Evolutionary conservation across 495 filamentous ascomycete species (phyloP).

Genomic region (Penicillium turbatum): DNA sequence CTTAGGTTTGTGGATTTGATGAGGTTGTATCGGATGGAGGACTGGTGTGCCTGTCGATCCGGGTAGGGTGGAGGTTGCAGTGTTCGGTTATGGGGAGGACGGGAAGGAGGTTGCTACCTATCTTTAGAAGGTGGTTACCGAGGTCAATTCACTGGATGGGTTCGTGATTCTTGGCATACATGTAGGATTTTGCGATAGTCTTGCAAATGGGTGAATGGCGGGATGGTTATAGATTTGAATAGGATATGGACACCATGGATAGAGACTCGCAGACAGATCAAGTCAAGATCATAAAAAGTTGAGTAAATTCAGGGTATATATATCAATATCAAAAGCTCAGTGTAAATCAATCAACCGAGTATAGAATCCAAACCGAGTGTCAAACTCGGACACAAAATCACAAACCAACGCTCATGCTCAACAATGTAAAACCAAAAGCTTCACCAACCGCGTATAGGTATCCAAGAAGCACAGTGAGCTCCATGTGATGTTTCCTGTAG

Average conservation of each 20-base stretch:
- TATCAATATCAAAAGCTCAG: constrained; percentile 1
- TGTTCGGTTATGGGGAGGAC: neutral
- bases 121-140: neutral
- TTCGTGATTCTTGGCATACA: neutral
- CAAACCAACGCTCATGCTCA: constrained; percentile 24
- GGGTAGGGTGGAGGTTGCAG: no score
- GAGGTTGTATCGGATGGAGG: neutral
- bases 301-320: constrained; percentile 21
- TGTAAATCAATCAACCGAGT: neutral
- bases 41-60: constrained; percentile 15
- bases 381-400: neutral
- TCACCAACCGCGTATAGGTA: constrained; percentile 7
- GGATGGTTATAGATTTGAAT: neutral
- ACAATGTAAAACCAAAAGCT: neutral
- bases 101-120: neutral
- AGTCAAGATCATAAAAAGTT: constrained; percentile 12
- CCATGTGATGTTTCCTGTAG: neutral
- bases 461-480: neutral
- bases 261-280: no score
- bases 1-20: no score
- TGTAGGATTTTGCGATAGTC: neutral
- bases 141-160: neutral
- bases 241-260: neutral
- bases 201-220: neutral
- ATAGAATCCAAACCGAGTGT: neutral